These are phyloP conservation scores for Exserohilum rostratum DNA, from an alignment of 2,329 filamentous ascomycete species.

Conservation along the genomic window DNA sequence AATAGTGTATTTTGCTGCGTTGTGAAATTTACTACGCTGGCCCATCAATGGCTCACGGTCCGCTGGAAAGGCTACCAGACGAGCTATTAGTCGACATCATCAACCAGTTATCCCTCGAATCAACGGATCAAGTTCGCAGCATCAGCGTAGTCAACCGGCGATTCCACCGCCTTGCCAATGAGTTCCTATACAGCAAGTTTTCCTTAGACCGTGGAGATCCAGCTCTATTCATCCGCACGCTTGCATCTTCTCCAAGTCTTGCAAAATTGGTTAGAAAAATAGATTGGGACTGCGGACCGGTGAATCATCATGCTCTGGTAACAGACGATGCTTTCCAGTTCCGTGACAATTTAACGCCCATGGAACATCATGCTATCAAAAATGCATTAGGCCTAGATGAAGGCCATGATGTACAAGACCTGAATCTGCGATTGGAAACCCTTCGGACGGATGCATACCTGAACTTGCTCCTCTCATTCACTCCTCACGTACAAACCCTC, in stretches of 20 bases:
- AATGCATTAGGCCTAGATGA: background rate
- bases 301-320: background rate
- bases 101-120: background rate
- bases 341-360: background rate
- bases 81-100: conserved; percentile 11
- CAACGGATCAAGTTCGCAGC: background rate
- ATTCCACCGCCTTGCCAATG: conserved; percentile 4
- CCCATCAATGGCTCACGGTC: too few relatives aligned
- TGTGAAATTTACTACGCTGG: too few relatives aligned
- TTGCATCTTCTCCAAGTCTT: conserved; percentile 3
- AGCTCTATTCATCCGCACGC: conserved; percentile 7
- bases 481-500: background rate
- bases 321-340: conserved; percentile 1
- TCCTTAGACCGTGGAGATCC: background rate
- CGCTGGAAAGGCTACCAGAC: conserved; percentile 4
- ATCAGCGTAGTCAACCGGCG: conserved; percentile 7
- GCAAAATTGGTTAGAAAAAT: background rate
- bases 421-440: background rate
- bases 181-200: conserved; percentile 1
- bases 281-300: conserved; percentile 4
- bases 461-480: background rate
- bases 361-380: background rate
- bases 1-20: too few relatives aligned
- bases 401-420: background rate
- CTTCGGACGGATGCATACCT: background rate